Base-by-base conservation (phyloP, 1,284 basidiomycete genomes). In the Fomitiporia mediterranea region DNA sequence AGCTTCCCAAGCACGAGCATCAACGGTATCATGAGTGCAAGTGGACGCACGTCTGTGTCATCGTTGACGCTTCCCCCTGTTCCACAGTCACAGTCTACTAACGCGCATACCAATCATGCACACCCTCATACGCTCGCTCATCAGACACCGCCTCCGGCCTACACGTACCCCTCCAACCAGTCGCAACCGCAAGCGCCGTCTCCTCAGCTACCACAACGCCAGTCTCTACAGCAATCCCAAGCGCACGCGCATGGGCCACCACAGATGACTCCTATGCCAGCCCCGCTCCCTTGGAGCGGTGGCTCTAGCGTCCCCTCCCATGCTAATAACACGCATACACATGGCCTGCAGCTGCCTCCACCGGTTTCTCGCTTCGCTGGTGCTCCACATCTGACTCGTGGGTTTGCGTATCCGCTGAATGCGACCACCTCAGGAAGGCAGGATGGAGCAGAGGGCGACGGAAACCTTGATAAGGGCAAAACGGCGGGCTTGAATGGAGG, bases 341-440 rank as follows among this genome's bases (percentile, higher is more conserved):
- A 44, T 9, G 43, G 52, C 11, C 13, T 47, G 46, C 53, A 55
- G 21, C 44, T 55, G 6, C 53, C 53, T 4, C 53, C 44, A 3
- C 53, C 44, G 13, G 35, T 55, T 42, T 46, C 34, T 35, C 44
- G 32, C 43, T 28, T 43, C 17, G 5, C 32, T 21, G 34, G 27
- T 28, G 25, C 44, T 19, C 19, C 44, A 8, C 15, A 25, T 15
- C 17, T 46, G 9, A 46, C 44, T 7, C 25, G 44, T n/a, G 40
- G 25, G 2, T 44, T 34, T 27, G 44, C 38, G 50, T 39, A 23
- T 25, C 50, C 30, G 19, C 15, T 21, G 11, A 19, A 38, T 21
- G 30, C 8, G 28, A 17, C 34, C 35, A 9, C 34, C 19, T 21
- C 32, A 5, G 44, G 21, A 35, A 27, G 34, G 13, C 15, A 27